A percentile compares a stretch with the other conserved stretches of the same genome.
phyloP scores from a whole-genome alignment of 202 grass and related monocot species.

The Hordeum pubiflorum region DNA sequence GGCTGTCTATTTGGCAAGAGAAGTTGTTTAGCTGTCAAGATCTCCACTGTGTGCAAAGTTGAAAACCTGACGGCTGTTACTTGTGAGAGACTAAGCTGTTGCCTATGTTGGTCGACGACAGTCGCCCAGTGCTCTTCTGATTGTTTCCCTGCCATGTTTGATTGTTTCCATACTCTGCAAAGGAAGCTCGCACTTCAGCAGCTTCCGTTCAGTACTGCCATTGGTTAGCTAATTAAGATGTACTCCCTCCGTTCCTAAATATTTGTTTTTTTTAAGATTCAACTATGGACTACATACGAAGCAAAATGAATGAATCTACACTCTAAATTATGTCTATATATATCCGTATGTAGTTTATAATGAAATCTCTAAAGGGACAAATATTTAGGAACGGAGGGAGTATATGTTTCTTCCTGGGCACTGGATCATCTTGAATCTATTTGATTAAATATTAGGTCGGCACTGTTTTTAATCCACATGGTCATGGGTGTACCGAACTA shows the following conservation, averaged over 20 bases:
- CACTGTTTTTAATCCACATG: not conserved
- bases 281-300: too few species aligned
- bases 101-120: slow-evolving; percentile 25
- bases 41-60: not conserved
- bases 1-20: slow-evolving; percentile 43
- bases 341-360: too few species aligned
- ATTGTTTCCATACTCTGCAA: slow-evolving; percentile 13
- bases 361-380: too few species aligned
- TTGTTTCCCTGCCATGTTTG: not conserved
- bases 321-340: too few species aligned
- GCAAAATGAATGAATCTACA: too few species aligned
- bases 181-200: slow-evolving; percentile 4
- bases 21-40: not conserved
- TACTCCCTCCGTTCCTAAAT: too few species aligned
- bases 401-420: slow-evolving; percentile 7
- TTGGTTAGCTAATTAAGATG: not conserved
- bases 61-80: slow-evolving; percentile 24
- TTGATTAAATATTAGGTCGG: too few species aligned
- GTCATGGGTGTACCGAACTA: not conserved
- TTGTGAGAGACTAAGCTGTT: slow-evolving; percentile 13
- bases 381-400: too few species aligned
- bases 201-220: not conserved
- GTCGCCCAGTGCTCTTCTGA: slow-evolving; percentile 32
- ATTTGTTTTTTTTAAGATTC: too few species aligned
- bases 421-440: too few species aligned